A percentile compares a stretch with the other conserved stretches of the same genome.
Evolutionary conservation across 495 filamentous ascomycete genomes (phyloP).

Genomic region (Xylaria curta): DNA sequence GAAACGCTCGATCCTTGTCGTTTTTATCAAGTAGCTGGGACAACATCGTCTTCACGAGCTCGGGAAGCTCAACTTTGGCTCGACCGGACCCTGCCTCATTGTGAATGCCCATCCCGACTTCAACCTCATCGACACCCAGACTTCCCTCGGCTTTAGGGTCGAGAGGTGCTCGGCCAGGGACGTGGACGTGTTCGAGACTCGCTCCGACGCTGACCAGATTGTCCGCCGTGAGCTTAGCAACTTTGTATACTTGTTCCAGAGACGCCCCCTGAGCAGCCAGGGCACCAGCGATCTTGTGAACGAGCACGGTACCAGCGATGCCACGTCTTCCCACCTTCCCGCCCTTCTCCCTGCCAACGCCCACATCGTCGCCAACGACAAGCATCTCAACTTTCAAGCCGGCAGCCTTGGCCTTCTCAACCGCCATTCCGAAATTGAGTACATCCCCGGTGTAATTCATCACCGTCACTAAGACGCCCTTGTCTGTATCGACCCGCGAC

Average conservation of each 20-base stretch:
- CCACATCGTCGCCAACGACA: conserved; percentile 93
- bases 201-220: conserved; percentile 89
- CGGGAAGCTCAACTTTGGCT: conserved; percentile 67
- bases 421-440: conserved; percentile 92
- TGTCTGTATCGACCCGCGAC: conserved; percentile 68
- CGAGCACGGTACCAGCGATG: conserved; percentile 87
- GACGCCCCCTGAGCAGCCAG: conserved; percentile 74
- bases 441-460: conserved; percentile 85
- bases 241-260: conserved; percentile 69
- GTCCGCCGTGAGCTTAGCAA: conserved; percentile 72
- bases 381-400: conserved; percentile 89
- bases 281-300: conserved; percentile 88
- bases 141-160: conserved; percentile 52
- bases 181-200: conserved; percentile 87
- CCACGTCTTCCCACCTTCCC: conserved; percentile 93
- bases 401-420: conserved; percentile 87
- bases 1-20: conserved; percentile 82
- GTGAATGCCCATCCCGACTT: conserved; percentile 98
- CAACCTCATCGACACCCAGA: conserved; percentile 74
- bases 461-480: conserved; percentile 74
- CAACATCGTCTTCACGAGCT: conserved; percentile 80
- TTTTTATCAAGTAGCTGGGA: conserved; percentile 76
- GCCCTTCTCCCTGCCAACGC: conserved; percentile 79
- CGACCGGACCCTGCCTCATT: conserved; percentile 89
- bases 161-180: conserved; percentile 72